Conservation (phyloP, 2,329 filamentous ascomycete genomes). For the Dothistroma septosporum region DNA sequence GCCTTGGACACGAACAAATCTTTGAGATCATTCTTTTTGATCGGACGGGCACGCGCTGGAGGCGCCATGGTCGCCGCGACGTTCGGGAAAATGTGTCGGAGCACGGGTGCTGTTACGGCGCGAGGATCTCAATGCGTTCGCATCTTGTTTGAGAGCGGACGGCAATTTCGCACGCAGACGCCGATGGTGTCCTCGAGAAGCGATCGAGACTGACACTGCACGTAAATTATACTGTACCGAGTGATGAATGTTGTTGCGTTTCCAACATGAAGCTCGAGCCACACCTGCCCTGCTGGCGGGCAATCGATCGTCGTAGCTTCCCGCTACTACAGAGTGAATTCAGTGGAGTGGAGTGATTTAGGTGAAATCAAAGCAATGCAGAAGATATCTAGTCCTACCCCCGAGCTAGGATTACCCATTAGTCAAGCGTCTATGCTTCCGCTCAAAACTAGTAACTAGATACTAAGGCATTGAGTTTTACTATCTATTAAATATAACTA, state of each 20-base stretch:
- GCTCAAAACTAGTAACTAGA: no score
- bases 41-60: constrained; percentile 50
- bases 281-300: background rate
- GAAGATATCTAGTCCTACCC: no score
- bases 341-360: no score
- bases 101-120: background rate
- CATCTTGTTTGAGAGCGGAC: background rate
- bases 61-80: constrained; percentile 34
- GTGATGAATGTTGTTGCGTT: background rate
- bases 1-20: constrained; percentile 55
- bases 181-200: background rate
- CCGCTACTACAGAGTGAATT: no score
- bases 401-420: no score
- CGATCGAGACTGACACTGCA: background rate
- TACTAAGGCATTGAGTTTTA: no score
- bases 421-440: no score
- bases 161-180: background rate
- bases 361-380: background rate
- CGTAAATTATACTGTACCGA: background rate
- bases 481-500: no score
- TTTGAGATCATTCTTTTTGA: constrained; percentile 68
- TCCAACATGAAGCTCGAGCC: background rate
- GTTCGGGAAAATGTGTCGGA: background rate
- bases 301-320: no score
- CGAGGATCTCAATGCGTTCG: background rate